Percentiles rank a stretch among this genome's conserved stretches.
These are phyloP conservation scores for Pythium dissimile DNA, from an alignment of 352 stramenopile genomes.

Conservation along the genomic window DNA sequence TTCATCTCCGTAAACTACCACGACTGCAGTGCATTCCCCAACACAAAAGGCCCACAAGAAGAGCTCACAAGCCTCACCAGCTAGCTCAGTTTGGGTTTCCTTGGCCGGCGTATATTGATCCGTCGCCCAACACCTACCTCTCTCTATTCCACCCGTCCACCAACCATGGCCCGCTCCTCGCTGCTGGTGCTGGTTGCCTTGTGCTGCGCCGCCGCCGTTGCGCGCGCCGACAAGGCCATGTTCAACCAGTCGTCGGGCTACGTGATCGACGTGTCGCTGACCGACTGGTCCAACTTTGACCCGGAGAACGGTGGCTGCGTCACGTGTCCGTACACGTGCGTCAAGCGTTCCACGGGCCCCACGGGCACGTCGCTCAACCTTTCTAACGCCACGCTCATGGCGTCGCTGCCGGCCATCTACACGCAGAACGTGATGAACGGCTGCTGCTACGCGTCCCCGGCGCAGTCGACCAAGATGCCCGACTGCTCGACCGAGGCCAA, in stretches of 20 bases:
- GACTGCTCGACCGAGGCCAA: constrained; percentile 60
- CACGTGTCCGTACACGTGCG: constrained; percentile 85
- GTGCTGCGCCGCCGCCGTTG: constrained; percentile 7
- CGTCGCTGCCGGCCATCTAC: constrained; percentile 72
- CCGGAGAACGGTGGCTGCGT: constrained; percentile 73
- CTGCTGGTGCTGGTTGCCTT: constrained; percentile 23
- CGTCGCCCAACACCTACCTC: constrained; percentile 10
- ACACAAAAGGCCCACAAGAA: not conserved
- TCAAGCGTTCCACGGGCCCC: constrained; percentile 63
- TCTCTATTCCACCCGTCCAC: not conserved
- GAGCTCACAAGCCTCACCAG: no score
- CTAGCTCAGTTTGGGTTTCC: constrained; percentile 19
- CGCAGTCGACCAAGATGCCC: constrained; percentile 44
- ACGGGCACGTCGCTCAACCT: constrained; percentile 79
- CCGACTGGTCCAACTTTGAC: constrained; percentile 83
- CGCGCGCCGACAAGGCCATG: constrained; percentile 25
- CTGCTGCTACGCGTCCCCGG: constrained; percentile 67
- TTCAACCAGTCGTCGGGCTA: constrained; percentile 75
- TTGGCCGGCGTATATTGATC: constrained; percentile 14
- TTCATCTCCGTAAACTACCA: not conserved
- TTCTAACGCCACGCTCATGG: constrained; percentile 69
- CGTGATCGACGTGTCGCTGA: constrained; percentile 63
- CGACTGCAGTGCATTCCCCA: no score
- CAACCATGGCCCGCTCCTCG: constrained; percentile 11
- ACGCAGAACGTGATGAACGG: constrained; percentile 59